Evolutionary conservation across 2,329 filamentous ascomycete genomes (phyloP).

Genomic region (Arthrinium phaeospermum): DNA sequence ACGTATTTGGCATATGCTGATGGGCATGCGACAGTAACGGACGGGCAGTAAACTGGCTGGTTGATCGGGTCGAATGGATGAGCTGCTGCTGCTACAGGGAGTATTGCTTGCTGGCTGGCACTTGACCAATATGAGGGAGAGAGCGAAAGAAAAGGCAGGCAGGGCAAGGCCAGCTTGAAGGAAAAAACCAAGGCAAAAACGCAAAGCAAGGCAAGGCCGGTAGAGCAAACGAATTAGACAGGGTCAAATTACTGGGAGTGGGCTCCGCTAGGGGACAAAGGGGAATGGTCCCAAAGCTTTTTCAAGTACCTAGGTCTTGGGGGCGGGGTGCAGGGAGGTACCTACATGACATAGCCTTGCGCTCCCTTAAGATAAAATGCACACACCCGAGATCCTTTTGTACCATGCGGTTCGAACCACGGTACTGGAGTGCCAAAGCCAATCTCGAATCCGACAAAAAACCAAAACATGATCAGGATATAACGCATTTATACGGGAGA

Average conservation of each 20-base stretch:
- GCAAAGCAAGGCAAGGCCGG: slow-evolving; percentile 16
- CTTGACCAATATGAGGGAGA: neutral
- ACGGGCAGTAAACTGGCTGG: neutral
- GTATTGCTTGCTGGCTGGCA: neutral
- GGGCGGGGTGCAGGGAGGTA: slow-evolving; percentile 1
- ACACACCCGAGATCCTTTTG: too few species aligned
- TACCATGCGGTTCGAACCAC: too few species aligned
- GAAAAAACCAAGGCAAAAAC: slow-evolving; percentile 2
- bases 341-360: neutral
- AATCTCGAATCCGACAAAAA: too few species aligned
- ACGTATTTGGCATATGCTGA: neutral
- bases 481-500: too few species aligned
- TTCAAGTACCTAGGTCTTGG: neutral
- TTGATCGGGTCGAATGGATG: neutral
- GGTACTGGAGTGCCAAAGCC: too few species aligned
- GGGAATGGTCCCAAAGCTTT: neutral
- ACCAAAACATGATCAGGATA: too few species aligned
- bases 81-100: neutral
- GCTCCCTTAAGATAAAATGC: neutral
- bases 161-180: neutral
- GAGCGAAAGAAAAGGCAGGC: neutral
- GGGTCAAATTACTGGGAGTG: slow-evolving; percentile 11
- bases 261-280: neutral
- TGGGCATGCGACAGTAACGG: neutral
- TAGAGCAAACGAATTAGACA: slow-evolving; percentile 16